phyloP scores from a whole-genome alignment of 2,329 filamentous ascomycete species.

The Fusarium scirpi region DNA sequence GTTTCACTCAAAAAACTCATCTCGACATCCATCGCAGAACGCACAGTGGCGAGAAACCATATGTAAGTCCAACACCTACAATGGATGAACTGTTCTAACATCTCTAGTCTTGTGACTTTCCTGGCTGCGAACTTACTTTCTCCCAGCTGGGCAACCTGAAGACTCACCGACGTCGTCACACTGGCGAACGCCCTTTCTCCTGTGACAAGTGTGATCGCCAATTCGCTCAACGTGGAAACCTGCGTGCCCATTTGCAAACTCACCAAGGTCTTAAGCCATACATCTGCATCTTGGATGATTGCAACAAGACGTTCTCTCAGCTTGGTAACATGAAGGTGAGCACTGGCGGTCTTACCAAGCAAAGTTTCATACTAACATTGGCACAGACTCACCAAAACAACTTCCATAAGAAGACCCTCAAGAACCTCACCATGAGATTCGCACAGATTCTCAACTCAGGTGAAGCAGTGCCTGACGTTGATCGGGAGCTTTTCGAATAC shows the following conservation, averaged over 20 bases:
- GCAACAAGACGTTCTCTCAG: conserved; percentile 89
- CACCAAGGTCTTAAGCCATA: conserved; percentile 84
- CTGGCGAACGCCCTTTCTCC: conserved; percentile 84
- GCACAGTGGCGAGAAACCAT: conserved; percentile 92
- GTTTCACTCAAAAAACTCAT: conserved; percentile 92
- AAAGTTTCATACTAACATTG: conserved; percentile 8
- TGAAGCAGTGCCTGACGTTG: conserved; percentile 67
- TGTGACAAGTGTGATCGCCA: conserved; percentile 84
- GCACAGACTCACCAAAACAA: conserved; percentile 89
- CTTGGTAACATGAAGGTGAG: conserved; percentile 89
- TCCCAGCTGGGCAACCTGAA: conserved; percentile 93
- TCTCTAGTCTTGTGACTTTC: conserved; percentile 73
- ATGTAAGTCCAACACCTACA: conserved; percentile 68
- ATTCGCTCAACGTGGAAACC: conserved; percentile 88
- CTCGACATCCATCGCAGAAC: conserved; percentile 88
- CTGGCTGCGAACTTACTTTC: conserved; percentile 81
- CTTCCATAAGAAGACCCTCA: conserved; percentile 83
- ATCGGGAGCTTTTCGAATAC: conserved; percentile 85
- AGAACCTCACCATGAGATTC: conserved; percentile 77
- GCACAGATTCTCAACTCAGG: conserved; percentile 68
- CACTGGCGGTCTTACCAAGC: background rate
- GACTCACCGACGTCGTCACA: conserved; percentile 90
- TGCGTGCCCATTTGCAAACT: conserved; percentile 84
- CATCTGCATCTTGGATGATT: conserved; percentile 83
- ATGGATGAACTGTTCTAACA: conserved; percentile 37